Base-by-base conservation (phyloP, 1,284 basidiomycete genomes). In the Singerocomus inundabilis region DNA sequence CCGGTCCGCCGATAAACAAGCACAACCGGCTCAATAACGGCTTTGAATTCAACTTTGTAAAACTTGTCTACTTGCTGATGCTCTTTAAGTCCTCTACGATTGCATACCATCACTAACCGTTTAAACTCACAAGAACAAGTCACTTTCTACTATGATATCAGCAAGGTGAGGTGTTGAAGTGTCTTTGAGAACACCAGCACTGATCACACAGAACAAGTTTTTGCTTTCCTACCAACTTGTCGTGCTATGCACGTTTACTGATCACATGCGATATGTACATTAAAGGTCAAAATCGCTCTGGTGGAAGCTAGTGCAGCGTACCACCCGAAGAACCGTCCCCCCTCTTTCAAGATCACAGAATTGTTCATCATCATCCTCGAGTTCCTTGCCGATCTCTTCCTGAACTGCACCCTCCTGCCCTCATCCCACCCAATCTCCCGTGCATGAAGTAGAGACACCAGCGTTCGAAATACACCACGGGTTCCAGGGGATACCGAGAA, bases 261-360 rank as follows among this genome's bases (percentile, higher is more conserved):
- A 34, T 31, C 24, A 24, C 16, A n/a, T 21, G 16, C 24, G 24
- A 29, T 7, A n/a, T 18, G n/a, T n/a, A 21, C 13, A 26, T 21
- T 13, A 2, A n/a, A 58, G 58, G 60, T 61, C 6, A 51, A 60
- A 43, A 46, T 60, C 2, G 58, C 60, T 1, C 25, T 62, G 5
- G 1, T 50, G 7, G 58, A 60, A 32, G 30, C 48, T 10, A 56
- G 56, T 0, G 55, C 44, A 72, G 71, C 3, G 59, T 73, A 7
- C 12, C 28, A 0, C 73, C 79, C 1, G 77, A 79, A 38, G 58
- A 76, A n/a, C 84, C 82, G 1, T 79, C 81, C 5, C 74, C 75
- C 80, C 16, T 80, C 81, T 0, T 57, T 63, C 46, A 84, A 84
- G 68, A 64, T 87, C 53, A 72, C 78, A 10, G 84, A 87, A 60